A percentile compares a stretch with the other conserved stretches of the same genome.
Evolutionary conservation across 768 basidiomycete genomes (phyloP).

Genomic region (Termitomyces sp.): DNA sequence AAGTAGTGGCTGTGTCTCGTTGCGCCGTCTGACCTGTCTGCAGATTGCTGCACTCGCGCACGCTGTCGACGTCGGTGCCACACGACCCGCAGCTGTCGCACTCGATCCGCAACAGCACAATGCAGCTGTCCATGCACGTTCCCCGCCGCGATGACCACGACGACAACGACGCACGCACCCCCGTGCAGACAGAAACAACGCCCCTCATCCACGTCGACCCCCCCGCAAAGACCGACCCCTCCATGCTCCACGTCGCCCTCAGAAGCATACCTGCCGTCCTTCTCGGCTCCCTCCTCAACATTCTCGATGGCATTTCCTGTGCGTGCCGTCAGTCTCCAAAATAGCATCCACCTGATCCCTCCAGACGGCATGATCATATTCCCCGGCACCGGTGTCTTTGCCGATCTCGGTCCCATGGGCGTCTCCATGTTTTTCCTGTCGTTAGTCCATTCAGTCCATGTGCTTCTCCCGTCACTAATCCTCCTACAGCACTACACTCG

Average conservation of each 20-base stretch:
- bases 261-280: conserved; percentile 77
- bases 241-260: conserved; percentile 22
- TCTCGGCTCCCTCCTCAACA: conserved; percentile 81
- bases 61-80: background rate
- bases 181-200: conserved; percentile 11
- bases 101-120: background rate
- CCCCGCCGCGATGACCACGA: conserved; percentile 10
- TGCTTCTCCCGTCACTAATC: background rate
- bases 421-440: conserved; percentile 96
- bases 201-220: conserved; percentile 6
- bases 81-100: too few species aligned
- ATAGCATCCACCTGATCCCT: too few species aligned
- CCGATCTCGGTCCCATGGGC: conserved; percentile 79
- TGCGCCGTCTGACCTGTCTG: too few species aligned
- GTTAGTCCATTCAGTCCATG: conserved; percentile 30
- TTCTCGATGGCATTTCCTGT: conserved; percentile 94
- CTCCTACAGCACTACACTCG: conserved; percentile 54
- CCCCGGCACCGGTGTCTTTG: conserved; percentile 78
- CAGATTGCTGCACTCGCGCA: background rate
- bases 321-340: conserved; percentile 25
- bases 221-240: background rate
- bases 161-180: background rate
- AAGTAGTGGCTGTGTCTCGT: conserved; percentile 20
- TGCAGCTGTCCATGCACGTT: conserved; percentile 8
- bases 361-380: conserved; percentile 95